phyloP scores from a whole-genome alignment of 208 protist species.

The Leishmania major region DNA sequence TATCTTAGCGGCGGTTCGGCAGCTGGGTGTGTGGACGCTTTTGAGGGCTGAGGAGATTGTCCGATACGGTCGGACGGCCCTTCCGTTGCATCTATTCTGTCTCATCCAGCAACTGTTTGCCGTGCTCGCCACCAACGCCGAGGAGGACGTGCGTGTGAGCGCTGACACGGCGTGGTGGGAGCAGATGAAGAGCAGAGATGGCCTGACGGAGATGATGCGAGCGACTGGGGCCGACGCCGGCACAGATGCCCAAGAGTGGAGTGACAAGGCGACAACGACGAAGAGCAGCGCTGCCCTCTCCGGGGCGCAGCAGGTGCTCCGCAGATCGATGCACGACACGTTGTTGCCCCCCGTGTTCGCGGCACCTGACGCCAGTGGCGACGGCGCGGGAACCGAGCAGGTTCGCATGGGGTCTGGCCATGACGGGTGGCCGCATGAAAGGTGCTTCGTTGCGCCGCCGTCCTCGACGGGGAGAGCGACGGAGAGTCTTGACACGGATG shows the following conservation, averaged over 20 bases:
- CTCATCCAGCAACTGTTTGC: slow-evolving; percentile 74
- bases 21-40: slow-evolving; percentile 48
- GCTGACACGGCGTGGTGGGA: slow-evolving; percentile 37
- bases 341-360: slow-evolving; percentile 6
- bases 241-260: not conserved
- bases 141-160: slow-evolving; percentile 50
- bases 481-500: not conserved
- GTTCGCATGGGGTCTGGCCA: not conserved
- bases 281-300: not conserved
- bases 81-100: slow-evolving; percentile 74
- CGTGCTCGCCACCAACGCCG: slow-evolving; percentile 66
- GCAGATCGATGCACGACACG: slow-evolving; percentile 23
- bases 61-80: slow-evolving; percentile 38
- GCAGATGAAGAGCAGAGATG: slow-evolving; percentile 12
- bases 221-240: not conserved
- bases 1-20: slow-evolving; percentile 16
- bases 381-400: not conserved
- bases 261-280: not conserved
- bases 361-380: not conserved
- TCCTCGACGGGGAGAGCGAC: not conserved
- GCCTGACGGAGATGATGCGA: slow-evolving; percentile 6
- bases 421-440: not conserved
- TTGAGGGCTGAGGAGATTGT: slow-evolving; percentile 62
- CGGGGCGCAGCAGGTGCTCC: slow-evolving; percentile 17
- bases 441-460: not conserved